phyloP scores from a whole-genome alignment of 495 filamentous ascomycete species.

The Parathielavia appendiculata region DNA sequence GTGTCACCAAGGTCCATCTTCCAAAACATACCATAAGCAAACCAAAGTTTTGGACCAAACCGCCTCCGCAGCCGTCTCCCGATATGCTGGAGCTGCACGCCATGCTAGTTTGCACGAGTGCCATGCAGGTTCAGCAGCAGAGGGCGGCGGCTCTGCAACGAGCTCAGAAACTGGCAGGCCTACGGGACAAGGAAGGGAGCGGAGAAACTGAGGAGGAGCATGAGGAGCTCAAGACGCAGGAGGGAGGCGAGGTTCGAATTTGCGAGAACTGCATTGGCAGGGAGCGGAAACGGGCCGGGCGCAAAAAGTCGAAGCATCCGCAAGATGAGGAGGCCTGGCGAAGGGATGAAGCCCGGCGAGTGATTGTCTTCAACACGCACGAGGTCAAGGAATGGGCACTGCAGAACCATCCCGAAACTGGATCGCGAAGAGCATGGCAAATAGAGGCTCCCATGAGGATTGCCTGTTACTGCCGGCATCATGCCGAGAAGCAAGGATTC shows the following conservation, averaged over 20 bases:
- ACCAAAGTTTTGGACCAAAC: constrained; percentile 74
- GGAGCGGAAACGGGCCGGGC: constrained; percentile 77
- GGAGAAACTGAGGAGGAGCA: constrained; percentile 35
- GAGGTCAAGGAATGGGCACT: constrained; percentile 83
- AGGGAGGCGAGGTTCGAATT: constrained; percentile 84
- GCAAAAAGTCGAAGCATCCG: constrained; percentile 88
- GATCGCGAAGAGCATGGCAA: constrained; percentile 50
- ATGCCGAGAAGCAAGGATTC: constrained; percentile 85
- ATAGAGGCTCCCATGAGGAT: constrained; percentile 90
- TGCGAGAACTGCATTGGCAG: constrained; percentile 77
- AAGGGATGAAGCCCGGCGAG: constrained; percentile 67
- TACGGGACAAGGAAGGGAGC: not conserved
- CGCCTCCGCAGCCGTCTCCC: constrained; percentile 49
- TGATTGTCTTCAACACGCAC: constrained; percentile 90
- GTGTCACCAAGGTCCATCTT: constrained; percentile 74
- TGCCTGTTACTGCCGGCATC: constrained; percentile 93
- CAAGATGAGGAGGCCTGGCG: constrained; percentile 81
- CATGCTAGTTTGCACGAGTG: constrained; percentile 82
- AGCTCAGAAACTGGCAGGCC: constrained; percentile 41
- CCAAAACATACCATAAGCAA: constrained; percentile 87
- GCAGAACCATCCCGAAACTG: constrained; percentile 48
- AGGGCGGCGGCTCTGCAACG: constrained; percentile 59
- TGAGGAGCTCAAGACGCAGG: constrained; percentile 60
- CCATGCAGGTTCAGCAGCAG: constrained; percentile 71
- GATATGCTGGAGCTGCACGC: constrained; percentile 79